Conservation (phyloP, 73 alveolate genomes). For the Paramecium tetraurelia region DNA sequence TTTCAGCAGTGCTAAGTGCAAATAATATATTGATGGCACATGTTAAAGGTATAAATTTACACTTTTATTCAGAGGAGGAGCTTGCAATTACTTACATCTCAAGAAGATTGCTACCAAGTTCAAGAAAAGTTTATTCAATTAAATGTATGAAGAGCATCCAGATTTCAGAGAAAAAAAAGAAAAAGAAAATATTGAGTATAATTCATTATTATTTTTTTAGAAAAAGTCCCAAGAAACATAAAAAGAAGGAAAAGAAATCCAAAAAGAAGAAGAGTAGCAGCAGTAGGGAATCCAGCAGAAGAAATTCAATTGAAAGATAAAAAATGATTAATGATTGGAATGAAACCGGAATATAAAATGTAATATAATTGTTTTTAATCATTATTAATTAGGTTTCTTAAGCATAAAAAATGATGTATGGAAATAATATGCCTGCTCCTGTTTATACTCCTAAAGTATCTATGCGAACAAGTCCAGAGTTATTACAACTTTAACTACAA, state of each 20-base stretch:
- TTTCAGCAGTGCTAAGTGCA: conserved; percentile 98
- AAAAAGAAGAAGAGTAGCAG: conserved; percentile 17
- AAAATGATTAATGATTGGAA: conserved; percentile 53
- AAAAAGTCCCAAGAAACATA: background rate
- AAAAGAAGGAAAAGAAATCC: conserved; percentile 10
- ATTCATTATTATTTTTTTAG: background rate
- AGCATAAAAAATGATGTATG: conserved; percentile 22
- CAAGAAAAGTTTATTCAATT: conserved; percentile 83
- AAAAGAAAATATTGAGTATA: conserved; percentile 62
- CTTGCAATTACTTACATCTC: conserved; percentile 98
- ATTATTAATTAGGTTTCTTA: conserved; percentile 5
- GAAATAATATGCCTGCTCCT: conserved; percentile 57
- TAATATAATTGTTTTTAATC: background rate
- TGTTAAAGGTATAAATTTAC: conserved; percentile 77
- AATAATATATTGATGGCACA: conserved; percentile 96
- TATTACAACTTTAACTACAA: background rate
- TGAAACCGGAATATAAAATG: conserved; percentile 49
- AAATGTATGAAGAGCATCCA: conserved; percentile 99
- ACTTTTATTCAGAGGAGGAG: conserved; percentile 90
- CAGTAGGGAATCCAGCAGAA: conserved; percentile 15
- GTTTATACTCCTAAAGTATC: conserved; percentile 42
- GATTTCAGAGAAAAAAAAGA: conserved; percentile 86
- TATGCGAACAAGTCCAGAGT: conserved; percentile 41
- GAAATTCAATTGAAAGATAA: conserved; percentile 37
- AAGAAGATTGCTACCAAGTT: conserved; percentile 93